These are phyloP conservation scores for Friedmanniomyces simplex DNA, from an alignment of 495 filamentous ascomycete species.

Conservation along the genomic window DNA sequence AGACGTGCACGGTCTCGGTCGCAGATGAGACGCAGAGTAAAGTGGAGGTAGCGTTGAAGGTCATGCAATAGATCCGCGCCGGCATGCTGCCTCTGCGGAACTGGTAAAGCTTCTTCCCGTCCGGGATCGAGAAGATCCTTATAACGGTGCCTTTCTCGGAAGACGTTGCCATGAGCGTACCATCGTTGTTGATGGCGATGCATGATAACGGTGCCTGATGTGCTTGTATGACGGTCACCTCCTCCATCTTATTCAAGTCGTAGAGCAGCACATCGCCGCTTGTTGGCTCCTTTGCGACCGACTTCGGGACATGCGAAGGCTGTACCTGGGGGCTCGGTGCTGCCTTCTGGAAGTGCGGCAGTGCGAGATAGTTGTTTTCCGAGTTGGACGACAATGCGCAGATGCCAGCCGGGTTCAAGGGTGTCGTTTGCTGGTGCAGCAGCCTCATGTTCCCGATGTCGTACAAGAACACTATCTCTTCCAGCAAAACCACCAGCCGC, in stretches of 20 bases:
- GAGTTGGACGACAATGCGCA: slow-evolving; percentile 87
- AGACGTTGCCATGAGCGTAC: slow-evolving; percentile 86
- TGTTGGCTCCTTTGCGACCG: slow-evolving; percentile 62
- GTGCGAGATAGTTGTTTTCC: slow-evolving; percentile 90
- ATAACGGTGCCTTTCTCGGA: slow-evolving; percentile 98
- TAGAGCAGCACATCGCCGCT: slow-evolving; percentile 90
- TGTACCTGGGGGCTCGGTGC: slow-evolving; percentile 49
- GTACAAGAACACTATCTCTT: slow-evolving; percentile 94
- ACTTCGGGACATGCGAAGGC: slow-evolving; percentile 78
- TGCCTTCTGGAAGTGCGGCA: slow-evolving; percentile 78
- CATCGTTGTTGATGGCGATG: slow-evolving; percentile 82
- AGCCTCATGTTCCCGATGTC: slow-evolving; percentile 98
- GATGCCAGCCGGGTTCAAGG: slow-evolving; percentile 48
- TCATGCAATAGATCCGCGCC: slow-evolving; percentile 93
- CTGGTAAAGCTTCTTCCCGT: slow-evolving; percentile 84
- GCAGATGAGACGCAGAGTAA: slow-evolving; percentile 91
- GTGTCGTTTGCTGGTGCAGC: slow-evolving; percentile 12
- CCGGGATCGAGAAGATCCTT: slow-evolving; percentile 81
- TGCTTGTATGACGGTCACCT: slow-evolving; percentile 87
- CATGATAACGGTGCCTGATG: slow-evolving; percentile 86
- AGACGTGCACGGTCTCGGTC: slow-evolving; percentile 95
- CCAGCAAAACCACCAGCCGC: slow-evolving; percentile 80
- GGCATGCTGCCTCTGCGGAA: slow-evolving; percentile 92
- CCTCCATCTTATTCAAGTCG: slow-evolving; percentile 74
- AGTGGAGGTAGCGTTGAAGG: slow-evolving; percentile 91